phyloP scores from a whole-genome alignment of 345 rosid genomes.

The Arabidopsis suecica region DNA sequence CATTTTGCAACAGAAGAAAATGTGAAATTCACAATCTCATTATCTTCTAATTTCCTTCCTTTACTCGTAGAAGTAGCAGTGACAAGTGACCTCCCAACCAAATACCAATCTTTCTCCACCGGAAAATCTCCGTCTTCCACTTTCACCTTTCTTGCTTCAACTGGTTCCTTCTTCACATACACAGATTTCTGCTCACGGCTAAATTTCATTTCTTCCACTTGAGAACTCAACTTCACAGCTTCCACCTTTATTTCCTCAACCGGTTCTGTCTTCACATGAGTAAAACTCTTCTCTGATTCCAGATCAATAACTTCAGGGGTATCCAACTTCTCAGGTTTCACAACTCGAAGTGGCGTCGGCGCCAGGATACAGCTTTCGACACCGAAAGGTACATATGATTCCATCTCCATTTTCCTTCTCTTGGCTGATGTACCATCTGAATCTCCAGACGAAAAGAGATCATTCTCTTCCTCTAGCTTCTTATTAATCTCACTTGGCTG shows the following conservation, averaged over 20 bases:
- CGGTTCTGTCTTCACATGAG: neutral
- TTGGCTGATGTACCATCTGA: neutral
- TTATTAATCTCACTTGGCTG: slow-evolving; percentile 7
- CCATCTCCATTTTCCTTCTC: slow-evolving; percentile 4
- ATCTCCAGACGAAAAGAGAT: neutral
- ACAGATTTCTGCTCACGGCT: neutral
- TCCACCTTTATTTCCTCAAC: slow-evolving; percentile 25
- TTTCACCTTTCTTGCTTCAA: slow-evolving; percentile 38
- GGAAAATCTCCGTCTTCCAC: slow-evolving; percentile 60
- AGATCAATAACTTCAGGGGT: slow-evolving; percentile 11
- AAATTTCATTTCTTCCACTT: slow-evolving; percentile 14
- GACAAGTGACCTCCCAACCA: slow-evolving; percentile 64
- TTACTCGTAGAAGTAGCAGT: slow-evolving; percentile 62
- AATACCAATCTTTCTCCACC: slow-evolving; percentile 58
- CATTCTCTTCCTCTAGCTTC: slow-evolving; percentile 5
- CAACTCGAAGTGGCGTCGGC: slow-evolving; percentile 20
- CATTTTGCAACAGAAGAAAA: slow-evolving; percentile 38
- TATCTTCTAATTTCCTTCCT: slow-evolving; percentile 62
- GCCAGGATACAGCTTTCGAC: neutral
- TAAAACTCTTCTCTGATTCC: slow-evolving; percentile 12
- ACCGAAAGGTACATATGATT: neutral
- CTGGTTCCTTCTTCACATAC: slow-evolving; percentile 31
- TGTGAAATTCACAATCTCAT: slow-evolving; percentile 59
- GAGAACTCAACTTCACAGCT: neutral
- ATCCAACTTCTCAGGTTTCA: slow-evolving; percentile 21